Percentiles rank a stretch among this genome's conserved stretches.
Conservation (phyloP, 1,284 basidiomycete species). For the Tilletiopsis washingtonensis region DNA sequence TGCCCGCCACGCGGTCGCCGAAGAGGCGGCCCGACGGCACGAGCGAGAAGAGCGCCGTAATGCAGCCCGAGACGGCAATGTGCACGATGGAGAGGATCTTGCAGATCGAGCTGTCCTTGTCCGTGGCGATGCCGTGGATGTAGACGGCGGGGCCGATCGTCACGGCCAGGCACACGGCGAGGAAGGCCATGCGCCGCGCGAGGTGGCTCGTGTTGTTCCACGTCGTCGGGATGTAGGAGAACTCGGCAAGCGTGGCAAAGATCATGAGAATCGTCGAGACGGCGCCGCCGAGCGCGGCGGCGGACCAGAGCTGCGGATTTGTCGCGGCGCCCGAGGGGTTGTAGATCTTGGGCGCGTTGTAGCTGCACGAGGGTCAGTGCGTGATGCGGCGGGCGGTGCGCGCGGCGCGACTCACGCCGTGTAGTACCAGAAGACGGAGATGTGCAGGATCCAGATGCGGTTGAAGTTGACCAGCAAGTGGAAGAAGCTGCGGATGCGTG, state of each 20-base stretch:
- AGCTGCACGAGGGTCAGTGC: too few species aligned
- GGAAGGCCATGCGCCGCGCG: slow-evolving; percentile 40
- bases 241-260: slow-evolving; percentile 43
- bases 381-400: too few species aligned
- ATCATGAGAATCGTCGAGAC: slow-evolving; percentile 45
- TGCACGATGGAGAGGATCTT: slow-evolving; percentile 37
- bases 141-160: slow-evolving; percentile 44
- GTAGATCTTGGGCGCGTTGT: slow-evolving; percentile 82
- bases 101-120: slow-evolving; percentile 21
- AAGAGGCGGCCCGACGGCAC: slow-evolving; percentile 44
- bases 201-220: slow-evolving; percentile 48
- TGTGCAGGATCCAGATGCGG: slow-evolving; percentile 47
- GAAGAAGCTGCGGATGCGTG: slow-evolving; percentile 24
- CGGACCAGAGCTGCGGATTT: slow-evolving; percentile 32
- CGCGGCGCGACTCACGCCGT: too few species aligned
- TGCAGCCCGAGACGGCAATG: slow-evolving; percentile 33
- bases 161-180: slow-evolving; percentile 41
- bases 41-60: slow-evolving; percentile 44
- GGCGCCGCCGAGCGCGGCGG: slow-evolving; percentile 44
- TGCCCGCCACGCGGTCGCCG: slow-evolving; percentile 45
- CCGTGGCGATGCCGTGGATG: slow-evolving; percentile 40
- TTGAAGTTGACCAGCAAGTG: slow-evolving; percentile 48
- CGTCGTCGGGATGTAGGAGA: slow-evolving; percentile 44
- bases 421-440: slow-evolving; percentile 47
- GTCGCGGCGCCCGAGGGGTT: slow-evolving; percentile 17